Evolutionary conservation across 345 rosid genomes (phyloP), one percentile per base, ranked within the genome.

Genomic region (Melastoma malabathricum): DNA sequence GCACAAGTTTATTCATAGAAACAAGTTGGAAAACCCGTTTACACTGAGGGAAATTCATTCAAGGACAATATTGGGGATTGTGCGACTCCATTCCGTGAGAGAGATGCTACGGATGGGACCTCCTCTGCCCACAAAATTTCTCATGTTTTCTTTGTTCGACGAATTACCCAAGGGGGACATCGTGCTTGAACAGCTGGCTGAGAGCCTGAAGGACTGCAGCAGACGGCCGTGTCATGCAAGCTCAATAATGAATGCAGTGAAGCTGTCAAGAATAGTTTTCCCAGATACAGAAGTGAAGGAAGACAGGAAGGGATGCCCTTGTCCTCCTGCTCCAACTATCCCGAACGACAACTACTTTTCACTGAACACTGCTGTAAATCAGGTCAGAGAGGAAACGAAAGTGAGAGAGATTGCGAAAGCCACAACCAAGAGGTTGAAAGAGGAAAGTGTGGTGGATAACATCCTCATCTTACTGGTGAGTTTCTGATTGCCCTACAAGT

Each of bases 21-120:
- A 49, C 18, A 69, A 68, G 23, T 69, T 77, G 60, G 72, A 80
- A 57, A 47, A 63, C 63, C 74, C 80, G 9, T 54, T 66, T 44
- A 83, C 75, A 45, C 73, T 59, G 23, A 87, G 96, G 96, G 98
- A 84, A 65, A 65, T 79, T 69, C 88, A 92, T 52, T 75, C 95
- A 0, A 74, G 84, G 72, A 82, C 92, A 50, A 84, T 87, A 57
- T 61, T 84, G 61, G 79, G 89, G 60, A 74, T 84, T 48, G 53
- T 82, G 67, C 71, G 98, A 77, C 84, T 92, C 49, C 98, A 87
- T 53, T 93, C 95, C 31, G 97, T 90, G 13, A 79, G 90, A 58
- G 94, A 92, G 51, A 74, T 92, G 90, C 78, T 82, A 41, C 73
- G 93, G 61, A 82, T 84, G 17, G 66, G 76, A 10, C 86, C 97